Evolutionary conservation across 1,284 basidiomycete species (phyloP).

Genomic region (Sanghuangporus baumii): DNA sequence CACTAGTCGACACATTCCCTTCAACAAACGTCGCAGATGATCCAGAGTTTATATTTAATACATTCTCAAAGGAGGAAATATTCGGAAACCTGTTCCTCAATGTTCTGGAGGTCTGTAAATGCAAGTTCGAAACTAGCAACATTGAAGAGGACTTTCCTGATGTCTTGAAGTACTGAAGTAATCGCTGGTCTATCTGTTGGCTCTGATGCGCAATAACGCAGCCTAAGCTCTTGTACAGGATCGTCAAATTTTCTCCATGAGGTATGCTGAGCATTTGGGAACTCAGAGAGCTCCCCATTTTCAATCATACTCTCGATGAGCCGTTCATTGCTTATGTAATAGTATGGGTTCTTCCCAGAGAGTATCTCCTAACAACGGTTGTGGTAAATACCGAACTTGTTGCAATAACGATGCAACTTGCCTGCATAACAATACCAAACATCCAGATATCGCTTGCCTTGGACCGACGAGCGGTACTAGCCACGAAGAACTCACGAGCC

Average conservation of each 20-base stretch:
- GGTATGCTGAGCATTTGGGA: neutral
- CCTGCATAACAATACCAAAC: slow-evolving; percentile 3
- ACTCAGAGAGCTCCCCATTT: neutral
- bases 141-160: neutral
- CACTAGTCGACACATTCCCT: too few species aligned
- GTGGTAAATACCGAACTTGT: neutral
- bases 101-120: neutral
- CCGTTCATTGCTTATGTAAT: neutral
- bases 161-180: neutral
- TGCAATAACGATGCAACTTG: neutral
- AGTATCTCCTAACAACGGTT: neutral
- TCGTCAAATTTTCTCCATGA: neutral
- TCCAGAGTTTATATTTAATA: too few species aligned
- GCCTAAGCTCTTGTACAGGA: neutral
- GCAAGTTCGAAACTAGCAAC: neutral
- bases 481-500: slow-evolving; percentile 4
- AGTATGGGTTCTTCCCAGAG: neutral
- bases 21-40: too few species aligned
- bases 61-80: neutral
- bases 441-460: slow-evolving; percentile 1
- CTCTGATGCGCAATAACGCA: neutral
- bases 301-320: neutral
- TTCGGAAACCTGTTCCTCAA: neutral
- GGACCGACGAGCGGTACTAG: neutral
- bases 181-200: neutral